Base-by-base conservation (phyloP, 768 basidiomycete species). In the Agaricus subrufescens region DNA sequence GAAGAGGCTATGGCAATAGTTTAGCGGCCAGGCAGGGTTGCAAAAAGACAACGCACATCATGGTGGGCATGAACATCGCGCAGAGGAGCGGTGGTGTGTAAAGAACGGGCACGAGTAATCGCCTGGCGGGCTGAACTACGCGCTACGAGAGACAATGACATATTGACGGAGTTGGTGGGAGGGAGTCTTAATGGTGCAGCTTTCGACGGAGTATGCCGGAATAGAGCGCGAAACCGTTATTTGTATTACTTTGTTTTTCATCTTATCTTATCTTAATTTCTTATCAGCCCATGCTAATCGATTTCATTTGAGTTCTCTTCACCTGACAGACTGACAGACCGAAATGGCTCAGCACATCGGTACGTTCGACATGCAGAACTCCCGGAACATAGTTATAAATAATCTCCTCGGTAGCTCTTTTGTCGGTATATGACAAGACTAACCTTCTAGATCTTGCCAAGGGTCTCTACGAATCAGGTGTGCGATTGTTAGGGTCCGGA, bases 351-450 rank as follows among this genome's bases (percentile, higher is more conserved):
- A 56, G 38, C 54, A 49, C 54, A 56, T 56, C 9, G 54, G 54
- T 50, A 31, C 19, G 47, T 26, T 3, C 29, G 12, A 19, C 34
- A 11, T 34, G 11, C 11, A 34, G 7, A 34, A 34, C 5, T 19
- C 8, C 12, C 25, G 15, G 34, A 15, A 26, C n/a, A 14, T 3
- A 2, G 3, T n/a, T 23, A n/a, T 43, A 42, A 29, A 0, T 30
- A 23, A 44, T 4, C 11, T 30, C 26, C 6, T n/a, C 11, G 38
- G 10, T 30, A 93, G 96, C 95, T 23, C 75, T 99, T 54, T 75
- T 99, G 50, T 97, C 94, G 30, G 97, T 98, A 54, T 98, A 97
- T 68, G 96, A 98, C 77, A 99, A 99, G 74, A 82, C 88, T 49
- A 83, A 85, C 66, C 83, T 99, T 47, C 71, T 98, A 56, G 88